These are phyloP conservation scores for Picea glauca DNA, from an alignment of 75 land plant genomes.

Conservation along the genomic window DNA sequence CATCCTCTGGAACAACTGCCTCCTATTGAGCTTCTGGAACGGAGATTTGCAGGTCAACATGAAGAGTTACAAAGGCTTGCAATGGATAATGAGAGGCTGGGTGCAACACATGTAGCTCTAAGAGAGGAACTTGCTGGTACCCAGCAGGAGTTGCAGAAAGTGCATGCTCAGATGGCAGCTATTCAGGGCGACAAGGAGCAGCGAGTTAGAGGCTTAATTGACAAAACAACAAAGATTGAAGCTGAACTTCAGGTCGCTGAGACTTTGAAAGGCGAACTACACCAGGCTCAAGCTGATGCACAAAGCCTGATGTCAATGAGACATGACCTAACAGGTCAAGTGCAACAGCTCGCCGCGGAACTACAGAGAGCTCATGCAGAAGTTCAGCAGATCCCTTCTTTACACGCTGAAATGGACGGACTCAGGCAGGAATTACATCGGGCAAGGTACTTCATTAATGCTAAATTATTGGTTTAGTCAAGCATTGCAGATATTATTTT, in stretches of 20 bases:
- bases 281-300: slow-evolving; percentile 49
- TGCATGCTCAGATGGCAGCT: slow-evolving; percentile 54
- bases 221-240: slow-evolving; percentile 64
- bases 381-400: slow-evolving; percentile 56
- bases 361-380: slow-evolving; percentile 60
- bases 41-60: slow-evolving; percentile 72
- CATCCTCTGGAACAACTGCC: no score
- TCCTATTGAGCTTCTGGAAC: slow-evolving; percentile 62
- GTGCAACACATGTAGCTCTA: slow-evolving; percentile 74
- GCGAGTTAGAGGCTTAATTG: slow-evolving; percentile 43
- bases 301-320: slow-evolving; percentile 57
- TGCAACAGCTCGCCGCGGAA: slow-evolving; percentile 49
- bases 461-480: background rate
- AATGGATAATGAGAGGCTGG: slow-evolving; percentile 77
- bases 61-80: slow-evolving; percentile 72
- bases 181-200: slow-evolving; percentile 66
- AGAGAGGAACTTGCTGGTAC: slow-evolving; percentile 86
- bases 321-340: slow-evolving; percentile 55
- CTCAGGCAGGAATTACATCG: slow-evolving; percentile 70
- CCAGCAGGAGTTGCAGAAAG: slow-evolving; percentile 63
- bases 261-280: slow-evolving; percentile 48
- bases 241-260: slow-evolving; percentile 54
- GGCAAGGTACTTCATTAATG: slow-evolving; percentile 40
- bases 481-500: background rate
- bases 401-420: slow-evolving; percentile 64